Evolutionary conservation across 164 flowering plant genomes (phyloP), one percentile per base, ranked within the genome.

Genomic region (Vitis cinerea): DNA sequence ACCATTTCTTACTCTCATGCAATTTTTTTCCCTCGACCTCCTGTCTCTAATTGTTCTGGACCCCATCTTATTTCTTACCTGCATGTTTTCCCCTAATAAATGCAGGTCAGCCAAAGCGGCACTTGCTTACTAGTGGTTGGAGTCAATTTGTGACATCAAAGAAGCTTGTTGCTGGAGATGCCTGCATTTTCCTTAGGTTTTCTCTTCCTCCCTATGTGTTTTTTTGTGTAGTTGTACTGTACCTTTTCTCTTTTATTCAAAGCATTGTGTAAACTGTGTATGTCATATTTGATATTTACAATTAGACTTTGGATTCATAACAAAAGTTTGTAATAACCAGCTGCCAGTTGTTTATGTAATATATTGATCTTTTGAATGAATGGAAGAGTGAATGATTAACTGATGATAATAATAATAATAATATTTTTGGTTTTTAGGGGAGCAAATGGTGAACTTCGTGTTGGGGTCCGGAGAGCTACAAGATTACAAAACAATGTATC

Each of bases 111-210:
- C 90, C 94, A 9, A 86, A 69, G 75, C 68, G 90, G n/a, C 94
- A 90, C 68, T 70, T 87, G 80, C 84, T 90, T 63, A 85, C 87
- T 2, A 85, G 77, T 64, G 94, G 92, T 53, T 90, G 94, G 92
- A 87, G 90, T 67, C 63, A 68, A n/a, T 88, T 87, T 78, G 85
- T 86, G 3, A 64, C 78, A 51, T 59, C 86, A 31, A 90, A 90
- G 73, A 84, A 68, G 76, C 84, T 88, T 48, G 79, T 72, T 53
- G 72, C 89, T 15, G 92, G 92, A 53, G 92, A 90, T 73, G 50
- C 86, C 71, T 86, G 82, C 59, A 83, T 86, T 68, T 78, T 78
- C 63, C 59, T 81, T 9, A 72, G 79, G 83, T 78, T 15, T 8
- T 62, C 52, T 59, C 67, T 59, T 68, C 61, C 52, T 48, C 65